A percentile compares a stretch with the other conserved stretches of the same genome.
Evolutionary conservation across 768 basidiomycete species (phyloP).

Genomic region (Agaricus blazei): DNA sequence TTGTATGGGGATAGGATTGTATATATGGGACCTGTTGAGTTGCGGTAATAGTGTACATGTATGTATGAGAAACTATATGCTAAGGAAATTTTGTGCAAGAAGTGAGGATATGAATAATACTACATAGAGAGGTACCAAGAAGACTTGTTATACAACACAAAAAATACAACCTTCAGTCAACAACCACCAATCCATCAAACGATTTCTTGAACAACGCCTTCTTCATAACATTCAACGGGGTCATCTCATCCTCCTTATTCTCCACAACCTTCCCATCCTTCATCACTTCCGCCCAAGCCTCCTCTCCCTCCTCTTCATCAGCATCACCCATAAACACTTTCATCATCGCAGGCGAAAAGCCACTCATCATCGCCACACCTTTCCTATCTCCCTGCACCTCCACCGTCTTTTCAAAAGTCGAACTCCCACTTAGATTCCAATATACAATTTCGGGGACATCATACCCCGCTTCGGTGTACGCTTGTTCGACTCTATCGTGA

Average conservation of each 20-base stretch:
- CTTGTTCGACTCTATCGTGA: slow-evolving; percentile 49
- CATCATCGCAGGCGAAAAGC: slow-evolving; percentile 64
- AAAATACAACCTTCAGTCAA: slow-evolving; percentile 34
- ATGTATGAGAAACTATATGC: no score
- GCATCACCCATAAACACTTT: slow-evolving; percentile 66
- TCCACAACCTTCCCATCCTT: slow-evolving; percentile 24
- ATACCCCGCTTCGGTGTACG: slow-evolving; percentile 59
- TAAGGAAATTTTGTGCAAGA: no score
- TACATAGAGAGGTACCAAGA: neutral
- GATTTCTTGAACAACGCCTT: slow-evolving; percentile 42
- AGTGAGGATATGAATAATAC: no score
- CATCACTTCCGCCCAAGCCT: slow-evolving; percentile 30
- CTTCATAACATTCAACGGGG: slow-evolving; percentile 40
- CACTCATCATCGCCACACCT: slow-evolving; percentile 67
- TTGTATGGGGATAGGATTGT: no score
- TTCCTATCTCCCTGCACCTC: slow-evolving; percentile 48
- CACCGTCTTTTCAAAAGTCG: slow-evolving; percentile 26
- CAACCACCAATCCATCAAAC: slow-evolving; percentile 52
- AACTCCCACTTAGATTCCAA: slow-evolving; percentile 48
- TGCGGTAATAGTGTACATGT: no score
- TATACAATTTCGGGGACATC: slow-evolving; percentile 70
- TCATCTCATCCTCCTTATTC: slow-evolving; percentile 27
- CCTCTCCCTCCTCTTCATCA: slow-evolving; percentile 25
- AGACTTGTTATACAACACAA: neutral
- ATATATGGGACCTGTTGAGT: no score